Conservation (phyloP, 768 basidiomycete species). For the Lentinula sp. region DNA sequence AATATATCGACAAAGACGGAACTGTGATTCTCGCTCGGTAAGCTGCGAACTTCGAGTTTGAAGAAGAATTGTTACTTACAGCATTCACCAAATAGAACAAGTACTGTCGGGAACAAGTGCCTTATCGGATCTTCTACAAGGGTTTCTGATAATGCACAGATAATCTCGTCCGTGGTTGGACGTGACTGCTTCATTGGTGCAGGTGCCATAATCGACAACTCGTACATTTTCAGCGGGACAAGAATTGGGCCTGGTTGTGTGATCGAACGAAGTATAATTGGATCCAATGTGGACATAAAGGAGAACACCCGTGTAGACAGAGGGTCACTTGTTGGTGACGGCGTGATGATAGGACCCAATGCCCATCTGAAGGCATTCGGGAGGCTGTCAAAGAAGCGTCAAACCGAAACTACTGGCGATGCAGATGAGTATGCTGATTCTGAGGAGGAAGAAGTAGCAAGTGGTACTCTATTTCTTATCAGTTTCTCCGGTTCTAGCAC, state of each 20-base stretch:
- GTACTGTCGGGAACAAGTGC: slow-evolving; percentile 73
- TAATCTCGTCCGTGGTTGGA: slow-evolving; percentile 76
- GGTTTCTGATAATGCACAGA: slow-evolving; percentile 59
- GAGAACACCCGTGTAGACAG: slow-evolving; percentile 59
- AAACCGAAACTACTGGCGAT: slow-evolving; percentile 24
- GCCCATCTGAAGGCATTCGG: slow-evolving; percentile 65
- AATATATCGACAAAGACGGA: slow-evolving; percentile 78
- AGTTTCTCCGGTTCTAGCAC: neutral
- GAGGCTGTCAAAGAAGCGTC: slow-evolving; percentile 56
- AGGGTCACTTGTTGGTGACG: slow-evolving; percentile 81
- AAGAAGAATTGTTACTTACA: neutral
- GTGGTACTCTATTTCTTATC: slow-evolving; percentile 37
- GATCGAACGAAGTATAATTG: slow-evolving; percentile 79
- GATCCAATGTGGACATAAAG: slow-evolving; percentile 65
- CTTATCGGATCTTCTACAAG: slow-evolving; percentile 79
- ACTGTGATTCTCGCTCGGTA: slow-evolving; percentile 82
- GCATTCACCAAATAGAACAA: slow-evolving; percentile 49
- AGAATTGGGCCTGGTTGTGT: slow-evolving; percentile 63
- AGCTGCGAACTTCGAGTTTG: slow-evolving; percentile 11
- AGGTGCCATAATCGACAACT: slow-evolving; percentile 59
- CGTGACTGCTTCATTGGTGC: slow-evolving; percentile 68
- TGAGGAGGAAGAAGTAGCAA: slow-evolving; percentile 64
- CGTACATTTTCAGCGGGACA: slow-evolving; percentile 82
- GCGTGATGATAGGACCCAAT: slow-evolving; percentile 71
- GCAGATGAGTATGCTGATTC: slow-evolving; percentile 33